Evolutionary conservation across 306 rosid genomes (phyloP).

Genomic region (Clitoria ternatea): DNA sequence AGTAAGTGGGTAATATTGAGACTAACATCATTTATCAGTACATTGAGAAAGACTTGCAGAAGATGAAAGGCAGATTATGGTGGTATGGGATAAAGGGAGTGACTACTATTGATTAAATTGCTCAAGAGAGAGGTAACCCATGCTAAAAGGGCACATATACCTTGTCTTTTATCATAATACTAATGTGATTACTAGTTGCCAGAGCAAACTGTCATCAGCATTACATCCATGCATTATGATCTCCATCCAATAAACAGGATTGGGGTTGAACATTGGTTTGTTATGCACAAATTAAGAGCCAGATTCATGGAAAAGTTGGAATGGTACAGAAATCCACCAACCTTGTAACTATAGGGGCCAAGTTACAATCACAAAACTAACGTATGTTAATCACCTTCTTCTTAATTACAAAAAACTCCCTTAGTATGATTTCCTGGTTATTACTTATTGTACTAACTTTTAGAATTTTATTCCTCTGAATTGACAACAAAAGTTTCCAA

Average conservation of each 20-base stretch:
- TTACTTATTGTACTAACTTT: neutral
- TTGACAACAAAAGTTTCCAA: no score
- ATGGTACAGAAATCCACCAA: neutral
- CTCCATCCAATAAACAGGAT: neutral
- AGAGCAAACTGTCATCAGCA: neutral
- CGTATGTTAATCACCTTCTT: neutral
- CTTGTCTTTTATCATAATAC: neutral
- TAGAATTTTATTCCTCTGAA: no score
- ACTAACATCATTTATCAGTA: no score
- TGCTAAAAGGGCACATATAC: neutral
- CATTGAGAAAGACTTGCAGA: neutral
- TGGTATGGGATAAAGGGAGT: neutral
- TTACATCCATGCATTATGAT: neutral
- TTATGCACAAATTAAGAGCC: neutral
- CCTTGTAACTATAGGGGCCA: neutral
- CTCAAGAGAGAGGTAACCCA: neutral
- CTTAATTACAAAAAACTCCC: neutral
- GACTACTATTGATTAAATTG: neutral
- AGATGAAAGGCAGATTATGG: neutral
- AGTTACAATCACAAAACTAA: neutral
- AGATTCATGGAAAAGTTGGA: neutral
- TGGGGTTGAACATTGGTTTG: neutral
- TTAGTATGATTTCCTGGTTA: neutral
- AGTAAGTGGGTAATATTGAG: no score
- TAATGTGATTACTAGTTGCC: neutral